Percentiles rank a stretch among this genome's conserved stretches.
These are phyloP conservation scores for Neonothopanus nambi DNA, from an alignment of 1,284 basidiomycete species.

Conservation along the genomic window DNA sequence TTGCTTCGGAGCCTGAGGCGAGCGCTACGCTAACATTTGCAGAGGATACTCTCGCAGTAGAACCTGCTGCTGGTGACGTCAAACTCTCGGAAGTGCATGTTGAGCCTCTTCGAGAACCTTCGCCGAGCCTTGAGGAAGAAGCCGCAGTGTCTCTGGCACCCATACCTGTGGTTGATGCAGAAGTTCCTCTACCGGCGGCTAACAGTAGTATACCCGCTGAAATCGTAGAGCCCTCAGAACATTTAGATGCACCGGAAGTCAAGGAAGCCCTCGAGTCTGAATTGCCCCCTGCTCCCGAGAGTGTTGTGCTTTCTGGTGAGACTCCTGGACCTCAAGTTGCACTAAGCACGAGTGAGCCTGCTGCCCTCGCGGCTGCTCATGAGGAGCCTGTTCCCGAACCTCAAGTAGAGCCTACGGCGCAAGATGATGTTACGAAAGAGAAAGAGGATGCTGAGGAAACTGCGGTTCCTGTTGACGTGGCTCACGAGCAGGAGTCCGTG, in stretches of 20 bases:
- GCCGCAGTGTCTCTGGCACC: constrained; percentile 2
- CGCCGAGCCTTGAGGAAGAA: constrained; percentile 13
- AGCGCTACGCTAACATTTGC: background rate
- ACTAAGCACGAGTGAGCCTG: constrained; percentile 26
- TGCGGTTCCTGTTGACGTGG: too few species aligned
- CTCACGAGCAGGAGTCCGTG: too few species aligned
- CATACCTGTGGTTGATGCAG: constrained; percentile 8
- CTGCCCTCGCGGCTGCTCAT: constrained; percentile 6
- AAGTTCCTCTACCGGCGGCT: background rate
- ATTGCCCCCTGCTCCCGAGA: constrained; percentile 33
- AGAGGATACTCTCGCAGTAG: background rate
- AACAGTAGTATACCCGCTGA: background rate
- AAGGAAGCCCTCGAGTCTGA: constrained; percentile 11
- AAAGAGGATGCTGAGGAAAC: background rate
- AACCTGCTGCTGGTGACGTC: constrained; percentile 2
- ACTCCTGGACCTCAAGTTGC: constrained; percentile 40
- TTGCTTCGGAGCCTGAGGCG: background rate
- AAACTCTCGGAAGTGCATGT: background rate
- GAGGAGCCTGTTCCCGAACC: background rate
- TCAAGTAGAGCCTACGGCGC: background rate
- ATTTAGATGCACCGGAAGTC: background rate
- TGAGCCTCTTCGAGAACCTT: constrained; percentile 10
- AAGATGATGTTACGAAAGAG: background rate
- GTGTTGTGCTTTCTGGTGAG: constrained; percentile 34
- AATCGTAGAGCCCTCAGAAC: background rate